Conservation (phyloP, 2,329 filamentous ascomycete species). For the Fusarium staphyleae region DNA sequence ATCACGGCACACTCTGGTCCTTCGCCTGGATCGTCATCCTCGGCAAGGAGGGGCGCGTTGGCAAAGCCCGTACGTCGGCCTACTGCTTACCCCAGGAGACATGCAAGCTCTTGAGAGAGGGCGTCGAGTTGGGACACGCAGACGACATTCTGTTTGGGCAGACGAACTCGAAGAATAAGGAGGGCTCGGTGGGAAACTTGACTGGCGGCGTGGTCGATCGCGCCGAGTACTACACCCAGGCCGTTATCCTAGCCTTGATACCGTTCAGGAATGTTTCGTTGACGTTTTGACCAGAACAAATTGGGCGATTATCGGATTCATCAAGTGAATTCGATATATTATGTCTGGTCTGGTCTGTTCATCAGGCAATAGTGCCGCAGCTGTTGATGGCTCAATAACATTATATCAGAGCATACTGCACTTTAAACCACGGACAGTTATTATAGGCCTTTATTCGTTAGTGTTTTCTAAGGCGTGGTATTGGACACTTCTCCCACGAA, state of each 20-base stretch:
- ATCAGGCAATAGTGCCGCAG: too few species aligned
- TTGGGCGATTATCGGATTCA: not conserved
- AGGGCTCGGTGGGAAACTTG: conserved; percentile 51
- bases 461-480: too few species aligned
- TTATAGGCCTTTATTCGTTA: too few species aligned
- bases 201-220: conserved; percentile 49
- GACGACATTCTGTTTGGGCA: conserved; percentile 49
- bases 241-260: conserved; percentile 51
- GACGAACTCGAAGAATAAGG: conserved; percentile 48
- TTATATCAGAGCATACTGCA: too few species aligned
- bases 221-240: conserved; percentile 48
- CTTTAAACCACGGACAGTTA: too few species aligned
- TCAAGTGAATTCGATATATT: too few species aligned
- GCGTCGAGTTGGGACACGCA: conserved; percentile 50
- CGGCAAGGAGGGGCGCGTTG: conserved; percentile 38
- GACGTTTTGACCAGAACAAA: conserved; percentile 38
- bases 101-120: conserved; percentile 44
- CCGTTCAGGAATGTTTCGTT: conserved; percentile 49
- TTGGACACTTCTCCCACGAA: too few species aligned
- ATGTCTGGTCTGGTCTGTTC: too few species aligned
- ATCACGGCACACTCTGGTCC: conserved; percentile 41
- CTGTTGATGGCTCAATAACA: too few species aligned
- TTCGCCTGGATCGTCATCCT: conserved; percentile 53
- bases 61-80: conserved; percentile 49
- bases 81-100: conserved; percentile 50